phyloP scores from a whole-genome alignment of 148 eudicot species.

The Vaccinium vitisidaea region DNA sequence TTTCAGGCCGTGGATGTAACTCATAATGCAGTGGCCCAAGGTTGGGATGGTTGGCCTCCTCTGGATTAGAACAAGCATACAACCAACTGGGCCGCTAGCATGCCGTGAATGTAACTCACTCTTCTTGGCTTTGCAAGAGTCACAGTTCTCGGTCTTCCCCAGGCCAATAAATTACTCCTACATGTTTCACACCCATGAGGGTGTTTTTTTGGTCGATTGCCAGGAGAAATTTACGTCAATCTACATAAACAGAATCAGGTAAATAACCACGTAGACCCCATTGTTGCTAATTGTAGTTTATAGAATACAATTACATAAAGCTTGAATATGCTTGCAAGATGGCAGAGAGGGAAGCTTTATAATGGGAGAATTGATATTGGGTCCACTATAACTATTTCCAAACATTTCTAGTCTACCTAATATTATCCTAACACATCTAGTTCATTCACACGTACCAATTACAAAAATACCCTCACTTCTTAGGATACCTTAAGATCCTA shows the following conservation, averaged over 20 bases:
- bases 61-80: no score
- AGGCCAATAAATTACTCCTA: background rate
- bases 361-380: no score
- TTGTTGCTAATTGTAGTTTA: background rate
- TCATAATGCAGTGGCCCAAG: no score
- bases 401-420: no score
- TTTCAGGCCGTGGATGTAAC: no score
- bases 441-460: no score
- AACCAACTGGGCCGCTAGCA: no score
- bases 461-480: no score
- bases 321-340: background rate
- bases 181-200: background rate
- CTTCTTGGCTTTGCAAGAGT: background rate
- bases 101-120: background rate
- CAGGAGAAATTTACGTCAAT: background rate
- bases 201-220: background rate
- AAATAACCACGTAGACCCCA: background rate
- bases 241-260: background rate
- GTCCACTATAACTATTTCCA: no score
- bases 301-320: background rate
- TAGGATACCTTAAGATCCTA: no score
- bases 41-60: no score
- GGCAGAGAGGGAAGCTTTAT: background rate
- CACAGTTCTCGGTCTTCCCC: background rate
- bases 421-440: no score